Conservation (phyloP, 2,329 filamentous ascomycete species). For the Curvularia sp. region DNA sequence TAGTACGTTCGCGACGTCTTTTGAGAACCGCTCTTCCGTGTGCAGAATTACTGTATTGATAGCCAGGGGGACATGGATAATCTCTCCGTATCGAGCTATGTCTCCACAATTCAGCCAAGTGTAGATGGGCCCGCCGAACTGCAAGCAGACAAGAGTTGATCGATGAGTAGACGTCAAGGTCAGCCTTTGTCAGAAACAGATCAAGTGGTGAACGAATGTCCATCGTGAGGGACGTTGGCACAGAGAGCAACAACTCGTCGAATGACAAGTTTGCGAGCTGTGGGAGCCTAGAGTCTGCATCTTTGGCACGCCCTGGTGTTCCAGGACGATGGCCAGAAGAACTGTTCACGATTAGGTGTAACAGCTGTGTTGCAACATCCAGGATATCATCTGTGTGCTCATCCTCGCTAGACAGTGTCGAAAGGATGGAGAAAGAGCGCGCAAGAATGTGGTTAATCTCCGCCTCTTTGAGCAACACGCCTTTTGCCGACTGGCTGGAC, state of each 20-base stretch:
- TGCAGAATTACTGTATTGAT: slow-evolving; percentile 67
- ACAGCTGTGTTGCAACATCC: slow-evolving; percentile 79
- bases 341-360: slow-evolving; percentile 71
- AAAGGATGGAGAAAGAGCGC: slow-evolving; percentile 80
- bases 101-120: slow-evolving; percentile 86
- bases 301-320: slow-evolving; percentile 51
- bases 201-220: slow-evolving; percentile 81
- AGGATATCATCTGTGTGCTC: slow-evolving; percentile 76
- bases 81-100: slow-evolving; percentile 78
- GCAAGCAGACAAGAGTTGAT: slow-evolving; percentile 88
- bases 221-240: slow-evolving; percentile 73
- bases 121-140: slow-evolving; percentile 83
- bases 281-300: slow-evolving; percentile 42
- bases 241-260: slow-evolving; percentile 80
- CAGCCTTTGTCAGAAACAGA: slow-evolving; percentile 79
- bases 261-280: slow-evolving; percentile 65
- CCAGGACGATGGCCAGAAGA: slow-evolving; percentile 44
- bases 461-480: slow-evolving; percentile 80
- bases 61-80: slow-evolving; percentile 74
- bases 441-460: slow-evolving; percentile 80
- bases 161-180: slow-evolving; percentile 80
- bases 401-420: slow-evolving; percentile 79
- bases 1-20: slow-evolving; percentile 69
- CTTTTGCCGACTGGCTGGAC: slow-evolving; percentile 62
- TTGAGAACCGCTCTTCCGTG: slow-evolving; percentile 67